These are phyloP conservation scores for Aspergillus cejpii DNA, from an alignment of 2,329 filamentous ascomycete genomes.

Conservation along the genomic window DNA sequence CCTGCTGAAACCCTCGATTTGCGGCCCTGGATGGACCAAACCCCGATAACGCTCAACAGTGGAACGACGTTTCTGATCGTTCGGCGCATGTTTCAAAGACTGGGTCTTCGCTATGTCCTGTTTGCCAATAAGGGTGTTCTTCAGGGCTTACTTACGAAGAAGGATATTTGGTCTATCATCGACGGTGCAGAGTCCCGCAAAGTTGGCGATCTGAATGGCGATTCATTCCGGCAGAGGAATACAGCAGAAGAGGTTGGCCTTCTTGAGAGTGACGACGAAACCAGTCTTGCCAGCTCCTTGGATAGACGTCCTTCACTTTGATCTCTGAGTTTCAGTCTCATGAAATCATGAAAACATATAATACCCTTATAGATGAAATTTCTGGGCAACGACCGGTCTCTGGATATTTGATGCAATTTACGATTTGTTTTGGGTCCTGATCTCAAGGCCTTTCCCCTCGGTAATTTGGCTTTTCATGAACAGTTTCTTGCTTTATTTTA, in stretches of 20 bases:
- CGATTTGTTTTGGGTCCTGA: neutral
- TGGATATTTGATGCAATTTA: neutral
- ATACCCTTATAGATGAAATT: neutral
- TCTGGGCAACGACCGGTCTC: neutral
- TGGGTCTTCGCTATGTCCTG: slow-evolving; percentile 83
- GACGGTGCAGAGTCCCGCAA: slow-evolving; percentile 61
- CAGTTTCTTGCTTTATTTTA: no score
- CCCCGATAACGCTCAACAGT: slow-evolving; percentile 80
- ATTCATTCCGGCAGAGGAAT: slow-evolving; percentile 21
- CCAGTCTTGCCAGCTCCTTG: slow-evolving; percentile 29
- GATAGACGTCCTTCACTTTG: slow-evolving; percentile 29
- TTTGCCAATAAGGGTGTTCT: slow-evolving; percentile 77
- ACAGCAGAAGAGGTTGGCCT: slow-evolving; percentile 34
- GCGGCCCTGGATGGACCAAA: slow-evolving; percentile 98
- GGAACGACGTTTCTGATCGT: slow-evolving; percentile 74
- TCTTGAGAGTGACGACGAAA: slow-evolving; percentile 31
- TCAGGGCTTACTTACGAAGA: slow-evolving; percentile 86
- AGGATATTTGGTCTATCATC: slow-evolving; percentile 91
- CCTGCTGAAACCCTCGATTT: slow-evolving; percentile 74
- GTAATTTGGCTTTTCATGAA: neutral
- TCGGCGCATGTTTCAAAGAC: slow-evolving; percentile 86
- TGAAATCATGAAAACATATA: neutral
- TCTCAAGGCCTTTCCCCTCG: neutral
- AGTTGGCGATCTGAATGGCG: slow-evolving; percentile 27
- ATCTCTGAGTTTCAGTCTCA: slow-evolving; percentile 1